Evolutionary conservation across 768 basidiomycete species (phyloP).

Genomic region (Rhizopogon vesiculosus): DNA sequence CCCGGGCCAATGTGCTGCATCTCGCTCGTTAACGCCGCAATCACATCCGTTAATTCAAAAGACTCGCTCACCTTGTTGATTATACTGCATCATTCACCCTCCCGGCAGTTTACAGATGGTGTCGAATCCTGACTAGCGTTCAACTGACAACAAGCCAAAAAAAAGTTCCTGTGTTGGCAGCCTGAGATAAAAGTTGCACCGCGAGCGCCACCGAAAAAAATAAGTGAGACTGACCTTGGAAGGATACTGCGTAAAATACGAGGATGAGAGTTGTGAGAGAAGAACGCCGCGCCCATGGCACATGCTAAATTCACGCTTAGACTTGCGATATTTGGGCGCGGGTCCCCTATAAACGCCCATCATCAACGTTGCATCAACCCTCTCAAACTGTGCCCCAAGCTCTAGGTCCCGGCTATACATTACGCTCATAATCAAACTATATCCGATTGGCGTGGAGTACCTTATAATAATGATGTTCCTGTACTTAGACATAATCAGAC

Average conservation of each 20-base stretch:
- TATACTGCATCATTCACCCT: constrained; percentile 22
- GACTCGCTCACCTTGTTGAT: constrained; percentile 21
- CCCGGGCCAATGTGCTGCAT: constrained; percentile 11
- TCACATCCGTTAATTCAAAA: background rate
- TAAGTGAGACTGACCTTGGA: background rate
- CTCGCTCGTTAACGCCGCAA: background rate
- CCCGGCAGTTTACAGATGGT: background rate
- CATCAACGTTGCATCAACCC: background rate
- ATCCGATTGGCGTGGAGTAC: background rate
- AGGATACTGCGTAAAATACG: background rate
- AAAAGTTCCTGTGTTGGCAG: background rate
- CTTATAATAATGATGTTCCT: background rate
- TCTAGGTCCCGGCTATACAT: background rate
- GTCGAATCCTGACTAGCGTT: background rate
- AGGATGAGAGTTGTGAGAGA: background rate
- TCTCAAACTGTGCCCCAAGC: background rate
- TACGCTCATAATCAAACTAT: background rate
- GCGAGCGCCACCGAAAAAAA: background rate
- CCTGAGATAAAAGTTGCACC: no score
- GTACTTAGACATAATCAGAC: background rate
- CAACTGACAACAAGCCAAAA: background rate
- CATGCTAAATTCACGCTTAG: background rate
- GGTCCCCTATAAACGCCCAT: background rate
- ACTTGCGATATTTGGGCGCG: background rate
- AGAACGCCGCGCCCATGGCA: background rate